Percentiles rank a stretch among this genome's conserved stretches.
Conservation (phyloP, 2,329 filamentous ascomycete species). For the Apiospora sp. region DNA sequence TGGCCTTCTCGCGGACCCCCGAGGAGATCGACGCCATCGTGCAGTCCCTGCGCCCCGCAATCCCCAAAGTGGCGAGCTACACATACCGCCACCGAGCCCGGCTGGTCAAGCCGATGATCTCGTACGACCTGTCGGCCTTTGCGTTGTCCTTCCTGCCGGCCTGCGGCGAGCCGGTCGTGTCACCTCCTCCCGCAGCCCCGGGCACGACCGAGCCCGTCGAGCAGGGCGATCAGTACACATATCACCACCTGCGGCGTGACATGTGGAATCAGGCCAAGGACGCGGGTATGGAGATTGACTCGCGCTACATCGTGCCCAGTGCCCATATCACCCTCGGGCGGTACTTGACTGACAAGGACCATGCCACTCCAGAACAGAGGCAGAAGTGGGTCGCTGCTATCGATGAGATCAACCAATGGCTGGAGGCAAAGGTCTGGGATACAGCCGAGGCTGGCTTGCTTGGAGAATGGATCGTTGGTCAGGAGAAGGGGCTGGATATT, state of each 20-base stretch:
- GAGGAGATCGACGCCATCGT: constrained; percentile 73
- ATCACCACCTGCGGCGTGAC: constrained; percentile 88
- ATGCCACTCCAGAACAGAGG: constrained; percentile 65
- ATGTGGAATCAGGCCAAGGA: constrained; percentile 68
- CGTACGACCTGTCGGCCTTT: constrained; percentile 84
- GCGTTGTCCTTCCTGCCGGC: constrained; percentile 89
- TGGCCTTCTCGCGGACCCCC: constrained; percentile 79
- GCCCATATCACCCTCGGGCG: constrained; percentile 89
- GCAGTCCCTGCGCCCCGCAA: constrained; percentile 59
- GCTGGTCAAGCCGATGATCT: constrained; percentile 82
- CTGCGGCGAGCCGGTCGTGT: constrained; percentile 62
- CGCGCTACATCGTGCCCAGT: constrained; percentile 87
- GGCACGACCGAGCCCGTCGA: constrained; percentile 40
- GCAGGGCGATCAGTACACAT: constrained; percentile 75
- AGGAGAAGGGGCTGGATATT: constrained; percentile 81
- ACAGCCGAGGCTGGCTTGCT: constrained; percentile 50
- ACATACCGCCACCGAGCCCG: constrained; percentile 73
- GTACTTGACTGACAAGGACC: constrained; percentile 75
- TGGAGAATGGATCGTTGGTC: constrained; percentile 87
- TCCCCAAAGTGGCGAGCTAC: constrained; percentile 70
- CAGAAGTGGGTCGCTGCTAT: constrained; percentile 72
- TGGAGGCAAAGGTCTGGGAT: constrained; percentile 76
- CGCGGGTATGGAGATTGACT: constrained; percentile 74
- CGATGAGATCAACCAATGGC: constrained; percentile 78
- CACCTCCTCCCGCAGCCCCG: constrained; percentile 50